Percentiles rank a stretch among this genome's conserved stretches.
phyloP scores from a whole-genome alignment of 345 rosid genomes.

The Salix caprea region DNA sequence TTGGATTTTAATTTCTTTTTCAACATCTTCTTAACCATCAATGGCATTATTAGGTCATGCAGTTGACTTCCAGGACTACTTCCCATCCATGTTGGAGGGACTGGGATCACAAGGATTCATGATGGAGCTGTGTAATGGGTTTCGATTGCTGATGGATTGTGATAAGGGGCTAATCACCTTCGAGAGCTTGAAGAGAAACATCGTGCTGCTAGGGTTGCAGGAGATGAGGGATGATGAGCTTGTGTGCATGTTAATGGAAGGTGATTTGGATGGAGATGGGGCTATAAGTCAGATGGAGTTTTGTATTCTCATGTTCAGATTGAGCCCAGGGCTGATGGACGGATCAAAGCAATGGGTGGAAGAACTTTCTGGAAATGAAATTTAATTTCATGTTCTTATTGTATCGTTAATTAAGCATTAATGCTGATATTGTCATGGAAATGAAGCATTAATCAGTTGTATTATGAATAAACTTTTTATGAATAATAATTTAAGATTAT shows the following conservation, averaged over 20 bases:
- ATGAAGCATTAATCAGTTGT: background rate
- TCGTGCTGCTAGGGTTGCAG: slow-evolving; percentile 41
- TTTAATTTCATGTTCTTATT: background rate
- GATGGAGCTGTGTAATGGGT: slow-evolving; percentile 54
- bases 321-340: slow-evolving; percentile 53
- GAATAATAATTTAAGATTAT: background rate
- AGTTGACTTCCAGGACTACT: slow-evolving; percentile 49
- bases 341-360: slow-evolving; percentile 34
- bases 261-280: slow-evolving; percentile 66
- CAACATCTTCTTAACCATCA: background rate
- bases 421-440: too few species aligned
- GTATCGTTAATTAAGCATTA: background rate
- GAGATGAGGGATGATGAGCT: slow-evolving; percentile 60
- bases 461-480: background rate
- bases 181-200: slow-evolving; percentile 66
- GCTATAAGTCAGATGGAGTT: slow-evolving; percentile 62
- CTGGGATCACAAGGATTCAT: slow-evolving; percentile 56
- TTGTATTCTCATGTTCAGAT: slow-evolving; percentile 59
- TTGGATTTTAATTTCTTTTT: background rate
- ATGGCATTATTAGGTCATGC: slow-evolving; percentile 22
- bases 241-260: slow-evolving; percentile 55
- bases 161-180: slow-evolving; percentile 63
- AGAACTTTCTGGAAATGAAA: background rate
- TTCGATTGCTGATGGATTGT: slow-evolving; percentile 50
- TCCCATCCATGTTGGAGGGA: slow-evolving; percentile 52